Base-by-base conservation (phyloP, 768 basidiomycete genomes). In the Megacollybia marginata region DNA sequence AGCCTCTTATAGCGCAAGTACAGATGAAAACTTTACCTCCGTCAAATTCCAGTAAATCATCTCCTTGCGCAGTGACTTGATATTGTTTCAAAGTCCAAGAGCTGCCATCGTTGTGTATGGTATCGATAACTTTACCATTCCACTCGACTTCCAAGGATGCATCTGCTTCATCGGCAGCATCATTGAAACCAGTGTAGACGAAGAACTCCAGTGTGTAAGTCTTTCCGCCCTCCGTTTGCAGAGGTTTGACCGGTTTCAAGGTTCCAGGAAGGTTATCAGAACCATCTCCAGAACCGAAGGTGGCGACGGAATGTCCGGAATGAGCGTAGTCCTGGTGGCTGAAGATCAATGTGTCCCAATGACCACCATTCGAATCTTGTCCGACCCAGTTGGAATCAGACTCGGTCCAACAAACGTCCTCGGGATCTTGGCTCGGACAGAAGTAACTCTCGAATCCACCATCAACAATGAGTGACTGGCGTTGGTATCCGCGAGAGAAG, bases 401-500 rank as follows among this genome's bases (percentile, higher is more conserved):
- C 2, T 53, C 54, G 20, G 65, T 55, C 63, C 64, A 74, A 63
- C 74, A 76, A 62, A 76, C 71, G 12, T 13, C 19, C 13, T 32
- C 10, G 18, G 15, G 15, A 9, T 35, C 15, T 13, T 23, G 13
- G 54, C 65, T 61, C 42, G 48, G 28, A 54, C 72, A 73, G 2
- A 53, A 63, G 62, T 61, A 75, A 13, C 59, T 62, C 55, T 77
- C 75, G 59, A 76, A 76, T 2, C 69, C 66, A 1, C 72, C 71
- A 52, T 77, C 75, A 28, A 64, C 23, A 33, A 71, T 51, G 49
- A 62, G 58, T 49, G 68, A 64, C 31, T 57, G 66, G 53, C 75
- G 73, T 33, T 52, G 56, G 60, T 75, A 77, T 5, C 75, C 75
- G 28, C 74, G 70, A 1, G 74, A 75, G 58, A 64, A 67, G 9